These are phyloP conservation scores for Pelargonium cotyledonis DNA, from an alignment of 441 rosid genomes.

Conservation along the genomic window DNA sequence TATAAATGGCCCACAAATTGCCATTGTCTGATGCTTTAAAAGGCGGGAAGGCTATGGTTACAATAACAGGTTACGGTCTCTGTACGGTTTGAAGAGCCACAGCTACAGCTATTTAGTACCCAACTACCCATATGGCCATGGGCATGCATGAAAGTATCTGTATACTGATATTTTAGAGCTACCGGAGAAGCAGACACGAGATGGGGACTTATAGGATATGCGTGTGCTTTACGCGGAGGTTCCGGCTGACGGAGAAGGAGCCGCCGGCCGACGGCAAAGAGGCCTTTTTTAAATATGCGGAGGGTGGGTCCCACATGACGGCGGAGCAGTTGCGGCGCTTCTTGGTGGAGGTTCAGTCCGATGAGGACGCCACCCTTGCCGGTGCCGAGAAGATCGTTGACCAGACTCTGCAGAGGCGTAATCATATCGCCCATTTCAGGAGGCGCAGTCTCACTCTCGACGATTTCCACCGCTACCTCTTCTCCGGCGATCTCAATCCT, in stretches of 20 bases:
- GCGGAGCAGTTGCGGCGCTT: conserved; percentile 50
- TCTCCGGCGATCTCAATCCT: conserved; percentile 56
- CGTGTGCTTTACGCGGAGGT: conserved; percentile 50
- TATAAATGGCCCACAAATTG: too few species aligned
- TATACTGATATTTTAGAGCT: too few species aligned
- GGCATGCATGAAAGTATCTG: too few species aligned
- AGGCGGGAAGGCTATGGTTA: too few species aligned
- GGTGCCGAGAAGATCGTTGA: conserved; percentile 46
- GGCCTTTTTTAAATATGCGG: conserved; percentile 37
- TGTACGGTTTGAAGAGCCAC: too few species aligned
- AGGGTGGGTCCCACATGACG: conserved; percentile 43
- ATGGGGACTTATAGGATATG: conserved; percentile 65
- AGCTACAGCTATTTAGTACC: too few species aligned
- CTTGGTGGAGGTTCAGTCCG: conserved; percentile 39
- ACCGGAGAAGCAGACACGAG: not conserved
- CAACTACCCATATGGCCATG: too few species aligned
- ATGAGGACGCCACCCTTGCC: conserved; percentile 26
- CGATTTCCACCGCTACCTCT: conserved; percentile 48
- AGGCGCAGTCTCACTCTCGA: conserved; percentile 48
- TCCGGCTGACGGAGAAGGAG: conserved; percentile 42
- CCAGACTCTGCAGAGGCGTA: conserved; percentile 42
- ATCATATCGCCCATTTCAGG: conserved; percentile 46
- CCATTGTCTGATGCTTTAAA: too few species aligned
- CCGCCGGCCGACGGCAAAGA: conserved; percentile 47
- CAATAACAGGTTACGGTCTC: too few species aligned